phyloP scores from a whole-genome alignment of 306 rosid species.

The Cicer chorassanicum region DNA sequence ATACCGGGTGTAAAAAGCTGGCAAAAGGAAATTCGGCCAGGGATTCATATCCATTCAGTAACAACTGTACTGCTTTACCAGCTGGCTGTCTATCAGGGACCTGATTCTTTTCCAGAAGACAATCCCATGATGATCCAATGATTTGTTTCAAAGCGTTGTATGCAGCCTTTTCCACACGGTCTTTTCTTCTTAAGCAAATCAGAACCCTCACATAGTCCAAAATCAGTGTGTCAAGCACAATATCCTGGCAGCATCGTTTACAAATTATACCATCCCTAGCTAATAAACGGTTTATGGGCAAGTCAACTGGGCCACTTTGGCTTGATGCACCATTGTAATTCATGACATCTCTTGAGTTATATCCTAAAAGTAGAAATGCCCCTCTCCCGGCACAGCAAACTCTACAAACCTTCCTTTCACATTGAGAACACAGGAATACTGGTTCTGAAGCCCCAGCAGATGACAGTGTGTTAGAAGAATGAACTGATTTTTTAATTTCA shows the following conservation, averaged over 20 bases:
- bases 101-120: slow-evolving; percentile 53
- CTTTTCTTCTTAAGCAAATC: slow-evolving; percentile 73
- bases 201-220: slow-evolving; percentile 90
- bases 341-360: slow-evolving; percentile 63
- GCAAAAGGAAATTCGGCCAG: slow-evolving; percentile 92
- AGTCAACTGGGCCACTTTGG: slow-evolving; percentile 72
- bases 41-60: slow-evolving; percentile 79
- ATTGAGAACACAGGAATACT: slow-evolving; percentile 75
- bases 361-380: slow-evolving; percentile 73
- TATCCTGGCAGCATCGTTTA: slow-evolving; percentile 76
- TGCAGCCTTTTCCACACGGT: slow-evolving; percentile 76
- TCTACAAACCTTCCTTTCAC: slow-evolving; percentile 88
- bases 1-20: slow-evolving; percentile 87
- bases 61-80: slow-evolving; percentile 48
- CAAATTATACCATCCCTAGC: slow-evolving; percentile 79
- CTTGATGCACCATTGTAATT: slow-evolving; percentile 64
- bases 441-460: slow-evolving; percentile 56
- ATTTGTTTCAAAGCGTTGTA: slow-evolving; percentile 73
- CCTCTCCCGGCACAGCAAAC: slow-evolving; percentile 97
- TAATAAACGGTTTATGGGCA: slow-evolving; percentile 65
- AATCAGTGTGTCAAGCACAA: slow-evolving; percentile 73
- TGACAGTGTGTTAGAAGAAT: slow-evolving; percentile 47
- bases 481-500: slow-evolving; percentile 55
- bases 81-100: slow-evolving; percentile 49
- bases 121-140: slow-evolving; percentile 62